Evolutionary conservation across 352 stramenopile species (phyloP), one percentile per base, ranked within the genome.

Genomic region (Globisporangium alternatum): DNA sequence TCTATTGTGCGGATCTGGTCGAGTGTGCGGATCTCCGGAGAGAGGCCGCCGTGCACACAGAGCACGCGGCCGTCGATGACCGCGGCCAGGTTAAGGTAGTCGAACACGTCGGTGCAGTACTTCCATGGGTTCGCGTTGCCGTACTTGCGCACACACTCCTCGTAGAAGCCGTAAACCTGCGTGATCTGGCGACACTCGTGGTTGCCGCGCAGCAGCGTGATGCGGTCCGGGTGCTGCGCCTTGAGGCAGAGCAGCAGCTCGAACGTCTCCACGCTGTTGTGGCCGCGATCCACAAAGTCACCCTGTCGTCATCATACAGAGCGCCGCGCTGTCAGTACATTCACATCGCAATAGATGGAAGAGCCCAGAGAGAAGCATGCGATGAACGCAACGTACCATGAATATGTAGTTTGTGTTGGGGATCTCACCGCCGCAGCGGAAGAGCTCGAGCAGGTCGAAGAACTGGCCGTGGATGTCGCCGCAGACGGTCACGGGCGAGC

Each of bases 151-250:
- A 98, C 80, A 65, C 94, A 98, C 76, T 99, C 96, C 72, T 98
- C 96, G 71, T 98, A 98, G 71, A 99, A 99, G 47, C 96, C 96
- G 64, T 98, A 99, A 9, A 98, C 91, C 83, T 98, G 94, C 62
- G 96, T 99, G 71, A 98, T 98, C 85, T 98, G 94, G 45, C 96
- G 88, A 67, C 85, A 95, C 80, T 97, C 89, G 74, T 97, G 90
- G 71, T 97, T 96, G 53, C 86, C 86, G 25, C 84, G 87, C 65
- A 97, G 74, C 69, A 97, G 67, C 56, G 83, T 93, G 70, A 97
- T 96, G 61, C 86, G 78, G 65, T 96, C 89, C 35, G 89, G 88
- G 66, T 95, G 96, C 55, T 84, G 72, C 53, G 83, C 89, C 74
- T 97, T 93, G 44, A 97, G 81, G 52, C 84, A 94, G 52, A 97